phyloP scores from a whole-genome alignment of 2,329 filamentous ascomycete genomes.

The Tolypocladium tundrense region DNA sequence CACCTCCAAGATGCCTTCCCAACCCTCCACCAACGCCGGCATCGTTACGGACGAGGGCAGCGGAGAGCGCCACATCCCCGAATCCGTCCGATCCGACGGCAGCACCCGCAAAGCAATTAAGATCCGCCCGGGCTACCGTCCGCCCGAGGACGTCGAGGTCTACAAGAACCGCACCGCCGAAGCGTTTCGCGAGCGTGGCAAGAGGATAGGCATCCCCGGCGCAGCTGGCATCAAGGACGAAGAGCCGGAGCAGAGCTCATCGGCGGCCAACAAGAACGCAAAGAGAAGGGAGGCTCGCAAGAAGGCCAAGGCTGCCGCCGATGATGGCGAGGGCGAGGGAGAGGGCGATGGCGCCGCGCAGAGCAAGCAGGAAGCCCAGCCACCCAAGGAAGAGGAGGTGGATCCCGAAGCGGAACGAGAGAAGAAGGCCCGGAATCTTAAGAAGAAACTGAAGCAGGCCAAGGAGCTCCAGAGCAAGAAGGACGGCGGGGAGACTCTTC shows the following conservation, averaged over 20 bases:
- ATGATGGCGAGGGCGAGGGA: conserved; percentile 51
- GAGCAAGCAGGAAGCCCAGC: conserved; percentile 13
- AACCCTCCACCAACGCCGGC: conserved; percentile 48
- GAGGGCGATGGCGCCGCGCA: conserved; percentile 6
- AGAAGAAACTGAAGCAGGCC: conserved; percentile 92
- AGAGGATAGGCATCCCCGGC: conserved; percentile 57
- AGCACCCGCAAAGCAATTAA: conserved; percentile 90
- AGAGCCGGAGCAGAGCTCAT: conserved; percentile 33
- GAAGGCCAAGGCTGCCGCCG: conserved; percentile 43
- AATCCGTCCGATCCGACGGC: conserved; percentile 78
- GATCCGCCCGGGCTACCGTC: conserved; percentile 84
- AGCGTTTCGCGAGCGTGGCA: conserved; percentile 66
- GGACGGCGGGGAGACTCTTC: conserved; percentile 68
- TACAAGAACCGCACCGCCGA: conserved; percentile 92
- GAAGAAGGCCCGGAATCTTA: conserved; percentile 84
- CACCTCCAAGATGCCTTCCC: conserved; percentile 31
- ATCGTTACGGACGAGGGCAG: conserved; percentile 66
- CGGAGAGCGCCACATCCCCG: conserved; percentile 81
- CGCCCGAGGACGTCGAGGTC: conserved; percentile 88
- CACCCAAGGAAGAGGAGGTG: conserved; percentile 28
- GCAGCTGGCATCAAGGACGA: conserved; percentile 49
- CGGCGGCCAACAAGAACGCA: conserved; percentile 71
- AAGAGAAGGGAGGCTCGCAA: conserved; percentile 54
- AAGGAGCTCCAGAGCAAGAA: conserved; percentile 86
- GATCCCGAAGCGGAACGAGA: conserved; percentile 72